Percentiles rank a stretch among this genome's conserved stretches.
Evolutionary conservation across 352 stramenopile genomes (phyloP).

Genomic region (Phytophthora pistaciae): DNA sequence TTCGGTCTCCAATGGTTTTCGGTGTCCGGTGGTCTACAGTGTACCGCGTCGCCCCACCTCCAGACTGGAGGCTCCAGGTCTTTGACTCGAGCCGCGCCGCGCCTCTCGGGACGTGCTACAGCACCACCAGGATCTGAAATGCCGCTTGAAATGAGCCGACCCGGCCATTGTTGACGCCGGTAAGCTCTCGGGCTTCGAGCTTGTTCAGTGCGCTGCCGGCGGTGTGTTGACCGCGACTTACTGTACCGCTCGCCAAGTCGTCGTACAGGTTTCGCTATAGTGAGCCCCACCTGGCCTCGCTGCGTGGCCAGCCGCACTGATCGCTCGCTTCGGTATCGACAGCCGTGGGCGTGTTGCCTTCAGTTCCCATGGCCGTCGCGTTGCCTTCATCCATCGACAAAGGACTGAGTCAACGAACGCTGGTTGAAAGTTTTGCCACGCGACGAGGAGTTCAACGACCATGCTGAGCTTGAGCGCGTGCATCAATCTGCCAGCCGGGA

Average conservation of each 20-base stretch:
- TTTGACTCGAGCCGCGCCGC: no score
- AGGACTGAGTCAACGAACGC: not conserved
- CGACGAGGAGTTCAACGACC: not conserved
- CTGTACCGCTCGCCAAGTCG: not conserved
- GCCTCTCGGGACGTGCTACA: not conserved
- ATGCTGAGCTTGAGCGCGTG: slow-evolving; percentile 3
- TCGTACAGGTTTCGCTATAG: no score
- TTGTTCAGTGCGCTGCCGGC: not conserved
- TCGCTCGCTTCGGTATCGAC: not conserved
- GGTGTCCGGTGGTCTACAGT: not conserved
- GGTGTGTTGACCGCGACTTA: not conserved
- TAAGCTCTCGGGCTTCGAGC: not conserved
- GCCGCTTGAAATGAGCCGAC: no score
- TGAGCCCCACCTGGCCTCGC: not conserved
- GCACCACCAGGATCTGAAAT: not conserved
- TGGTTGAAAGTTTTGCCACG: not conserved
- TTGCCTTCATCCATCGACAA: slow-evolving; percentile 9
- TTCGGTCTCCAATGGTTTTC: not conserved
- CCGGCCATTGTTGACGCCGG: not conserved
- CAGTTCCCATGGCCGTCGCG: not conserved
- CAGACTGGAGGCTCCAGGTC: no score
- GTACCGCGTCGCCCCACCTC: no score
- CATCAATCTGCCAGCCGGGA: slow-evolving; percentile 21
- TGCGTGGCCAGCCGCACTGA: not conserved
- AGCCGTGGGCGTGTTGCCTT: not conserved